phyloP scores from a whole-genome alignment of 495 filamentous ascomycete species.

The Baudoinia panamericana region DNA sequence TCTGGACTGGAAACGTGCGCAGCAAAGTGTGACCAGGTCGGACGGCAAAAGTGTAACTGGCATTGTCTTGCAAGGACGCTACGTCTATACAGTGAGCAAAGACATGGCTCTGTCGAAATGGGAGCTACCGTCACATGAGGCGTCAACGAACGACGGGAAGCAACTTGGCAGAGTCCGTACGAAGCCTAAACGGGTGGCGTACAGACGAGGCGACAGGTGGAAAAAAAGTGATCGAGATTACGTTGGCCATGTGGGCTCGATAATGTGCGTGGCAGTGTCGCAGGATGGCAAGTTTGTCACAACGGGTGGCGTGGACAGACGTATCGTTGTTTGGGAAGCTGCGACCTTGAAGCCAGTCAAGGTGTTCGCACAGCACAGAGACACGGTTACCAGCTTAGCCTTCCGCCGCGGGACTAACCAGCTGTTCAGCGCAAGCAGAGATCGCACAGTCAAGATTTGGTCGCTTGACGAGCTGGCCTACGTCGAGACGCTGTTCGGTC shows the following conservation, averaged over 20 bases:
- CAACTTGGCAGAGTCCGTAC: slow-evolving; percentile 31
- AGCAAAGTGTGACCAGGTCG: slow-evolving; percentile 4
- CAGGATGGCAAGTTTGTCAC: slow-evolving; percentile 80
- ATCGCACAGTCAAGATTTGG: slow-evolving; percentile 83
- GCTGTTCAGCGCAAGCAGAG: slow-evolving; percentile 73
- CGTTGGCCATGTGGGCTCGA: slow-evolving; percentile 61
- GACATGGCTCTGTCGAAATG: slow-evolving; percentile 78
- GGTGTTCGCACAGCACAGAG: slow-evolving; percentile 85
- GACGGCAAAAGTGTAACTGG: slow-evolving; percentile 54
- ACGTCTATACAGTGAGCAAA: slow-evolving; percentile 76
- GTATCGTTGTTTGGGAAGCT: slow-evolving; percentile 77
- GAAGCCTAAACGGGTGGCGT: slow-evolving; percentile 57
- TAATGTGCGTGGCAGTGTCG: slow-evolving; percentile 73
- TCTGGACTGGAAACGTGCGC: slow-evolving; percentile 17
- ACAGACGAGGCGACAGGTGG: slow-evolving; percentile 49
- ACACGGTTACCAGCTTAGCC: slow-evolving; percentile 66
- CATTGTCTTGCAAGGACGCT: slow-evolving; percentile 62
- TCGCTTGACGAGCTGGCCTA: slow-evolving; percentile 76
- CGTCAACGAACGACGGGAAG: slow-evolving; percentile 37
- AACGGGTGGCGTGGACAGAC: slow-evolving; percentile 72
- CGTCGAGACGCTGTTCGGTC: slow-evolving; percentile 88
- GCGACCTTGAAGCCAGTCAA: slow-evolving; percentile 57
- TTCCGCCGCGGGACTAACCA: slow-evolving; percentile 87
- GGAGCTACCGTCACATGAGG: slow-evolving; percentile 44
- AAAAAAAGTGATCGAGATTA: slow-evolving; percentile 48